A percentile compares a stretch with the other conserved stretches of the same genome.
phyloP scores from a whole-genome alignment of 106 monocot species.

The Chionographis japonica region DNA sequence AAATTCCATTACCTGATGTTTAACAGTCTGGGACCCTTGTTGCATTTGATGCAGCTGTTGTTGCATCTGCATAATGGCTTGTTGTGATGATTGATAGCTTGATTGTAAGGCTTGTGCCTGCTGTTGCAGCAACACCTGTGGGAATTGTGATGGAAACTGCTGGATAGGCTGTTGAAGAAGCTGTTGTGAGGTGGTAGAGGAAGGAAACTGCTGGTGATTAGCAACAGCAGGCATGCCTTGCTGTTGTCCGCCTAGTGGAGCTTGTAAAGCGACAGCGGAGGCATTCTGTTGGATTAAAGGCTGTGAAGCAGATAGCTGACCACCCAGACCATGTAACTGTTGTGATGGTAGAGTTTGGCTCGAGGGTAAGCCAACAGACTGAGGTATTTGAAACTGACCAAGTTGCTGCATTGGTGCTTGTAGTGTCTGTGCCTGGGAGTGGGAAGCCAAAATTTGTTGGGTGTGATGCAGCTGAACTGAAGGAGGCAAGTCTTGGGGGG shows the following conservation, averaged over 20 bases:
- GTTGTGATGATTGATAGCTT: slow-evolving; percentile 84
- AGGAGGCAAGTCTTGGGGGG: slow-evolving; percentile 48
- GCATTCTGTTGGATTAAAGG: slow-evolving; percentile 44
- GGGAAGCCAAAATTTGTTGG: slow-evolving; percentile 36
- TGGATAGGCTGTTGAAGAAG: slow-evolving; percentile 64
- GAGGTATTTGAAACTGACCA: slow-evolving; percentile 54
- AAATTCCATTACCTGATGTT: slow-evolving; percentile 62
- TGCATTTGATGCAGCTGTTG: slow-evolving; percentile 89
- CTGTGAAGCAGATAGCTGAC: slow-evolving; percentile 44
- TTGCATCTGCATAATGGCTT: slow-evolving; percentile 75
- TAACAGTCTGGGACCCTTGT: slow-evolving; percentile 42
- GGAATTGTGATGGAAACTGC: slow-evolving; percentile 56
- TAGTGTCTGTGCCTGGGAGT: slow-evolving; percentile 42
- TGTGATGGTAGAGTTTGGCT: slow-evolving; percentile 30
- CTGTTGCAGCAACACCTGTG: slow-evolving; percentile 71
- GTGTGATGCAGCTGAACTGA: slow-evolving; percentile 39
- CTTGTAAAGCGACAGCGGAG: slow-evolving; percentile 27
- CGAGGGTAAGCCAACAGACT: slow-evolving; percentile 31
- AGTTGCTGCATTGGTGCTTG: slow-evolving; percentile 50
- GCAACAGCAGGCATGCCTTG: slow-evolving; percentile 24
- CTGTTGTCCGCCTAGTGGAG: slow-evolving; percentile 30
- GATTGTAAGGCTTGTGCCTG: slow-evolving; percentile 78
- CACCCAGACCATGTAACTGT: slow-evolving; percentile 40
- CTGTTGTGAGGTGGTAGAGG: slow-evolving; percentile 35
- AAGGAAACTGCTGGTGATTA: slow-evolving; percentile 58